Percentiles rank a stretch among this genome's conserved stretches.
phyloP scores from a whole-genome alignment of 805 yeast species.

The Metschnikowia corniflorae region DNA sequence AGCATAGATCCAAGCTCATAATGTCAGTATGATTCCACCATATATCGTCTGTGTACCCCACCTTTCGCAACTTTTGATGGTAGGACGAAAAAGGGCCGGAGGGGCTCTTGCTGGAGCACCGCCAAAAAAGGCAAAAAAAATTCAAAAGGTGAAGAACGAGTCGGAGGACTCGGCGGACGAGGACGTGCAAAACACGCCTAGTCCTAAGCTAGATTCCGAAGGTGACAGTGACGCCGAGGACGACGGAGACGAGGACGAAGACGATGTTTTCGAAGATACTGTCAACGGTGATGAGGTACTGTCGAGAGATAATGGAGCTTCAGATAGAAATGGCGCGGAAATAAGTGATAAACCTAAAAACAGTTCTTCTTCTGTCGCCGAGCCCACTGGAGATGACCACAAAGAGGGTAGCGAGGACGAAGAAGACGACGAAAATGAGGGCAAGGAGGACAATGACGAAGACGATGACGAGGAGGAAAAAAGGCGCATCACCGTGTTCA shows the following conservation, averaged over 20 bases:
- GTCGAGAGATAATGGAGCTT: too few relatives aligned
- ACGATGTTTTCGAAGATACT: slow-evolving; percentile 12
- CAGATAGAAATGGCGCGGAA: slow-evolving; percentile 15
- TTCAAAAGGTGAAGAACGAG: slow-evolving; percentile 23
- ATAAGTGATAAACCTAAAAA: slow-evolving; percentile 5
- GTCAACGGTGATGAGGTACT: slow-evolving; percentile 11
- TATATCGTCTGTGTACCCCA: too few relatives aligned
- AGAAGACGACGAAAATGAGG: slow-evolving; percentile 29
- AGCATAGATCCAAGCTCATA: too few relatives aligned
- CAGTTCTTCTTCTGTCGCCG: too few relatives aligned
- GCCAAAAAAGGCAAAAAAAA: slow-evolving; percentile 15
- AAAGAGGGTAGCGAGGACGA: slow-evolving; percentile 10
- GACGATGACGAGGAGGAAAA: slow-evolving; percentile 42
- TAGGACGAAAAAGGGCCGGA: slow-evolving; percentile 32
- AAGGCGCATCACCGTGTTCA: slow-evolving; percentile 46
- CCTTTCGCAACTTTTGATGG: too few relatives aligned
- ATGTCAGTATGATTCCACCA: too few relatives aligned
- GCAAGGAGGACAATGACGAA: slow-evolving; percentile 42
- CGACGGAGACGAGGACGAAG: slow-evolving; percentile 9
- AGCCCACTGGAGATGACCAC: slow-evolving; percentile 3
- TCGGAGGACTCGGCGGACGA: slow-evolving; percentile 25
- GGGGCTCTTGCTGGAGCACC: slow-evolving; percentile 26
- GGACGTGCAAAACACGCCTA: slow-evolving; percentile 10
- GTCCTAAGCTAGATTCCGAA: slow-evolving; percentile 19
- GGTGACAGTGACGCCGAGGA: slow-evolving; percentile 14